These are phyloP conservation scores for Hypoxylon lienhwacheense DNA, from an alignment of 495 filamentous ascomycete genomes.

Conservation along the genomic window DNA sequence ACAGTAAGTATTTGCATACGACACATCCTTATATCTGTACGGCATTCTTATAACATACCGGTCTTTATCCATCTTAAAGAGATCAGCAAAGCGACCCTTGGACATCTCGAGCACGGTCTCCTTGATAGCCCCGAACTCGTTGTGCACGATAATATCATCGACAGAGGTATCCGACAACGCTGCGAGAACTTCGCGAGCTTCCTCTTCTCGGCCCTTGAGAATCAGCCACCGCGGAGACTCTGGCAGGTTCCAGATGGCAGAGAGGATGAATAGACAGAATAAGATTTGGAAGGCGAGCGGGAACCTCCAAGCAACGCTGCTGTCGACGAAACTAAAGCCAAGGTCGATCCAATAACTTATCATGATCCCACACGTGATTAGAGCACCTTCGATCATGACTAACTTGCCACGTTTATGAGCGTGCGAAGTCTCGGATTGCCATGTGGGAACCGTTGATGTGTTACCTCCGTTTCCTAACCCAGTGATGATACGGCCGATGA, in stretches of 20 bases:
- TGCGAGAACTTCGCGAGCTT: constrained; percentile 64
- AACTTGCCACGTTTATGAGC: constrained; percentile 73
- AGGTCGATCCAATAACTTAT: constrained; percentile 78
- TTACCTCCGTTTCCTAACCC: constrained; percentile 69
- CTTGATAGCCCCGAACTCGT: constrained; percentile 72
- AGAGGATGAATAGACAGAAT: constrained; percentile 64
- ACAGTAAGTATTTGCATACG: constrained; percentile 5
- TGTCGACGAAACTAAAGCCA: constrained; percentile 66
- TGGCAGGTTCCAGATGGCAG: constrained; percentile 64
- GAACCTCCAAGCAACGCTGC: constrained; percentile 70
- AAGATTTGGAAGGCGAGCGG: constrained; percentile 73
- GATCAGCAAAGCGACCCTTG: constrained; percentile 64
- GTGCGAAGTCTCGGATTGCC: constrained; percentile 78
- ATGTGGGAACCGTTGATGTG: constrained; percentile 65
- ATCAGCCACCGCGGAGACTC: constrained; percentile 79
- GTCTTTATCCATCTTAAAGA: constrained; percentile 72
- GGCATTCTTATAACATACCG: constrained; percentile 30
- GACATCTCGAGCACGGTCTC: constrained; percentile 73
- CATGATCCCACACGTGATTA: constrained; percentile 73
- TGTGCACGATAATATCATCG: constrained; percentile 58
- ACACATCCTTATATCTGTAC: background rate
- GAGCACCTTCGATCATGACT: constrained; percentile 75
- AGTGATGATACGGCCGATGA: constrained; percentile 66
- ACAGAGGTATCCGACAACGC: constrained; percentile 58
- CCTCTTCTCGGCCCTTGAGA: constrained; percentile 65